Conservation (phyloP, 2,329 filamentous ascomycete genomes). For the Fonsecaea nubica region DNA sequence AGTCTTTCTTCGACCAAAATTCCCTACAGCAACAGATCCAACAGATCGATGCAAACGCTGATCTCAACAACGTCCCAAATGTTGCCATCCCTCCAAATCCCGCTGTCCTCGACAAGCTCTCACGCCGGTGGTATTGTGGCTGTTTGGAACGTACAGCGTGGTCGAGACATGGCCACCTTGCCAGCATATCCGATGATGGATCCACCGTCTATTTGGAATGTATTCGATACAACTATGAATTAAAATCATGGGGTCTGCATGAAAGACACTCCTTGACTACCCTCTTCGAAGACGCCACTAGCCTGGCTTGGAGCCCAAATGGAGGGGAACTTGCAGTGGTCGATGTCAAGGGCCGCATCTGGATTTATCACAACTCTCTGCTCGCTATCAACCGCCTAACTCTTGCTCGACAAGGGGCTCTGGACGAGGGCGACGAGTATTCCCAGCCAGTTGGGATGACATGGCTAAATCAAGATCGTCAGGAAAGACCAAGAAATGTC, state of each 20-base stretch:
- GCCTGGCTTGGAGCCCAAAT: slow-evolving; percentile 80
- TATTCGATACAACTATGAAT: slow-evolving; percentile 29
- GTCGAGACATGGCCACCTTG: slow-evolving; percentile 38
- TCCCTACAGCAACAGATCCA: slow-evolving; percentile 35
- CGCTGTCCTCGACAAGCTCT: slow-evolving; percentile 29
- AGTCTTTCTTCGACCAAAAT: slow-evolving; percentile 38
- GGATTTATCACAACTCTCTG: slow-evolving; percentile 70
- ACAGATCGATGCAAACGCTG: slow-evolving; percentile 30
- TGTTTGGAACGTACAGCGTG: slow-evolving; percentile 35
- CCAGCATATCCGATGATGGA: slow-evolving; percentile 36
- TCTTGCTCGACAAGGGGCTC: slow-evolving; percentile 65
- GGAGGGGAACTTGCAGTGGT: slow-evolving; percentile 82
- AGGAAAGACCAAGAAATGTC: slow-evolving; percentile 42
- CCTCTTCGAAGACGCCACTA: slow-evolving; percentile 55
- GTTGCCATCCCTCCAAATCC: slow-evolving; percentile 32
- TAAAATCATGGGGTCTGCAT: slow-evolving; percentile 29
- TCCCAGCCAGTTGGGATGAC: slow-evolving; percentile 81
- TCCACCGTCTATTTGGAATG: slow-evolving; percentile 34
- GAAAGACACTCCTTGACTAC: slow-evolving; percentile 31
- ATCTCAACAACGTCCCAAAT: slow-evolving; percentile 26
- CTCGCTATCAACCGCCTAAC: slow-evolving; percentile 76
- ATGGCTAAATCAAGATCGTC: slow-evolving; percentile 74
- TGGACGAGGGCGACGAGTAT: slow-evolving; percentile 75
- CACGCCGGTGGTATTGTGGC: slow-evolving; percentile 33
- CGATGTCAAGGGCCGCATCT: slow-evolving; percentile 78